Evolutionary conservation across 2,329 filamentous ascomycete species (phyloP).

Genomic region (Colletotrichum gloeosporioides): DNA sequence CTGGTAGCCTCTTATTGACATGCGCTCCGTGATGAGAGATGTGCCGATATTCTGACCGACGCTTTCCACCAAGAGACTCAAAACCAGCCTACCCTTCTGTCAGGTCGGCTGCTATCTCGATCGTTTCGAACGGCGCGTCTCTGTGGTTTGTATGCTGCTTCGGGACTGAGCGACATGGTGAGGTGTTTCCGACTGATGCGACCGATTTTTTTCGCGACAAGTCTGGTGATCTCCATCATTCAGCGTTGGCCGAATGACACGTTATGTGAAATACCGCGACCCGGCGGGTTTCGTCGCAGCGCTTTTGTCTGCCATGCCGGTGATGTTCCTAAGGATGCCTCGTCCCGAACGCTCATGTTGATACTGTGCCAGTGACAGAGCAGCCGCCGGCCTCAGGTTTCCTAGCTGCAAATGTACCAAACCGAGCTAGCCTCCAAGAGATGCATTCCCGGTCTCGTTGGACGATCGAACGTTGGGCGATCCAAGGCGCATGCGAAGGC

Average conservation of each 20-base stretch:
- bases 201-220: not conserved
- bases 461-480: not conserved
- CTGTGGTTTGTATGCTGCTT: not conserved
- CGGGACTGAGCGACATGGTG: not conserved
- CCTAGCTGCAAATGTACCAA: not conserved
- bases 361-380: not conserved
- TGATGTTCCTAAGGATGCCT: not conserved
- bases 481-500: not conserved
- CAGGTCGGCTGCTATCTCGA: not conserved
- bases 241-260: not conserved
- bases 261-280: not conserved
- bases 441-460: not conserved
- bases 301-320: not conserved
- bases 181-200: not conserved
- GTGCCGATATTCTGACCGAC: not conserved
- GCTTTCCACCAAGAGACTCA: not conserved
- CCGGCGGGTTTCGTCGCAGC: not conserved
- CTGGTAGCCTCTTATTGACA: not conserved
- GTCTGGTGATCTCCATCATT: not conserved
- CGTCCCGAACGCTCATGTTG: rapidly evolving
- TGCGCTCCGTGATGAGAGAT: not conserved
- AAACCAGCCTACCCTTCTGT: not conserved
- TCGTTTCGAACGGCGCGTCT: not conserved
- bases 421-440: not conserved
- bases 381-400: not conserved